Conservation (phyloP, 2,329 filamentous ascomycete species). For the Rhynchosporium graminicola region DNA sequence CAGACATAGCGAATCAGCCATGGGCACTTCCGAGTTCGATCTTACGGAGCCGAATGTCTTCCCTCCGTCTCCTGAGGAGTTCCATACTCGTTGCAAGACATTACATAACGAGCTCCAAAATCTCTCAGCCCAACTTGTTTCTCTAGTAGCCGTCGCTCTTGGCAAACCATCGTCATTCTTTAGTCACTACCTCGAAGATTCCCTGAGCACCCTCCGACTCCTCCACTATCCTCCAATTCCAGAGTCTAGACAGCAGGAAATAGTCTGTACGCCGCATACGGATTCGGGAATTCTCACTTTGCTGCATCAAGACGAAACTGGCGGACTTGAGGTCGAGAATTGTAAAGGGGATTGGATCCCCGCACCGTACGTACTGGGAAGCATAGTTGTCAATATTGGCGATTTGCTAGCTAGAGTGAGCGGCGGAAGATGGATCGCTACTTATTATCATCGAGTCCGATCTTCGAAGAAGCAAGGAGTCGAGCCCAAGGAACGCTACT, state of each 20-base stretch:
- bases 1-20: conserved; percentile 22
- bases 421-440: conserved; percentile 47
- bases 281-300: conserved; percentile 51
- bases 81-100: conserved; percentile 40
- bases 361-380: conserved; percentile 47
- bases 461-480: conserved; percentile 31
- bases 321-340: conserved; percentile 50
- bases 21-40: conserved; percentile 38
- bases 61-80: conserved; percentile 35
- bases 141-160: conserved; percentile 44
- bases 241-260: conserved; percentile 25
- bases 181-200: conserved; percentile 44
- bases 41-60: conserved; percentile 47
- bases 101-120: conserved; percentile 45
- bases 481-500: conserved; percentile 37
- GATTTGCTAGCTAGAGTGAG: conserved; percentile 41
- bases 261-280: conserved; percentile 45
- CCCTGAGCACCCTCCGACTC: conserved; percentile 47
- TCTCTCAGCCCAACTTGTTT: conserved; percentile 44
- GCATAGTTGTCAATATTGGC: conserved; percentile 52
- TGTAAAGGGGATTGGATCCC: conserved; percentile 50
- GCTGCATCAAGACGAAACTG: conserved; percentile 49
- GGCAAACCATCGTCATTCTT: conserved; percentile 45
- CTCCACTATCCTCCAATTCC: conserved; percentile 47
- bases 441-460: conserved; percentile 48